Percentiles rank a stretch among this genome's conserved stretches.
These are phyloP conservation scores for Thelonectria olida DNA, from an alignment of 2,329 filamentous ascomycete species.

Conservation along the genomic window DNA sequence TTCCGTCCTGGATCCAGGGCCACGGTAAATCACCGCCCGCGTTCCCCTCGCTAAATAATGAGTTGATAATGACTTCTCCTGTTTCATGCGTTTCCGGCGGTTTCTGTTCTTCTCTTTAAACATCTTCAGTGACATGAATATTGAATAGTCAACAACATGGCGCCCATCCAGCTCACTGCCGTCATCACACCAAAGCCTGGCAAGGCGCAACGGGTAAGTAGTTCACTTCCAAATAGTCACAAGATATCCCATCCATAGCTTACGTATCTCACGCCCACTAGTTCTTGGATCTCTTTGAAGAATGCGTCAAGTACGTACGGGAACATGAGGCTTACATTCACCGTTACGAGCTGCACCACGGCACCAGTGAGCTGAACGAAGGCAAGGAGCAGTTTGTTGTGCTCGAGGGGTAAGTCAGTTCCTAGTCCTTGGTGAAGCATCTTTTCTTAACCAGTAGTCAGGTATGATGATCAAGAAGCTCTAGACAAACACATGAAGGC, in stretches of 20 bases:
- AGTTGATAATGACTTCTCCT: neutral
- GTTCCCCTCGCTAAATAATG: slow-evolving; percentile 7
- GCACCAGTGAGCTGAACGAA: slow-evolving; percentile 32
- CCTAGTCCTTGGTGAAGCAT: neutral
- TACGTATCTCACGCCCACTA: slow-evolving; percentile 8
- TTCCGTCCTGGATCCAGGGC: slow-evolving; percentile 16
- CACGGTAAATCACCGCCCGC: slow-evolving; percentile 2
- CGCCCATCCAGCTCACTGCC: slow-evolving; percentile 36
- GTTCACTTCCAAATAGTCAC: neutral
- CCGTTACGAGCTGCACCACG: slow-evolving; percentile 38
- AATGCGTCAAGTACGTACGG: slow-evolving; percentile 34
- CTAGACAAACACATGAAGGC: slow-evolving; percentile 33
- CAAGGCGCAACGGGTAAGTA: slow-evolving; percentile 33
- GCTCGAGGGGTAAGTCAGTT: slow-evolving; percentile 37
- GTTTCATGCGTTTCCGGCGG: neutral
- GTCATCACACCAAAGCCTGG: slow-evolving; percentile 41
- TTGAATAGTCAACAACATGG: no score
- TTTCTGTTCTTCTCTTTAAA: neutral
- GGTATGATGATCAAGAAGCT: slow-evolving; percentile 36
- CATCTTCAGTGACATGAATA: neutral
- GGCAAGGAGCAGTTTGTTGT: slow-evolving; percentile 37
- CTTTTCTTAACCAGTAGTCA: slow-evolving; percentile 12
- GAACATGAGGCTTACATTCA: slow-evolving; percentile 38
- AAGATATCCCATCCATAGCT: neutral
- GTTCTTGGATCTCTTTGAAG: slow-evolving; percentile 36